These are phyloP conservation scores for Trypanosoma boissoni DNA, from an alignment of 208 protist genomes.

Conservation along the genomic window DNA sequence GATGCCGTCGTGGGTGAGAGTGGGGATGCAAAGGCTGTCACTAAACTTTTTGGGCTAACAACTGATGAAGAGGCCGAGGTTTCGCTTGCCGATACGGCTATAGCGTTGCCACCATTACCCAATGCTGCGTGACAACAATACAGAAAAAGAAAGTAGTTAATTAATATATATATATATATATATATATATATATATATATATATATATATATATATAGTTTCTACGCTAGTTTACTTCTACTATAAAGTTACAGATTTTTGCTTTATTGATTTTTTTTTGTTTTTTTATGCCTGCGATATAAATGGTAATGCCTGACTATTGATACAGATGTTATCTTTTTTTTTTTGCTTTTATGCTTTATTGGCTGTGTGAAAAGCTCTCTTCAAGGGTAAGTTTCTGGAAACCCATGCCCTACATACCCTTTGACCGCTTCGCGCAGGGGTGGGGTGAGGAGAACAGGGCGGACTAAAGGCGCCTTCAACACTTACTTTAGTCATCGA, in stretches of 20 bases:
- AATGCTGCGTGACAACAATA: slow-evolving; percentile 3
- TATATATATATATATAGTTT: not conserved
- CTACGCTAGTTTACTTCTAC: not conserved
- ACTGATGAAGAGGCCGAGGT: slow-evolving; percentile 60
- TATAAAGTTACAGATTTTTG: too few relatives aligned
- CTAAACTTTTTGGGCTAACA: slow-evolving; percentile 53
- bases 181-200: slow-evolving; percentile 2
- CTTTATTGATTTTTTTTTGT: not conserved
- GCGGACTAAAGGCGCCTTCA: too few relatives aligned
- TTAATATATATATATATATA: slow-evolving; percentile 1
- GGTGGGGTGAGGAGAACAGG: too few relatives aligned
- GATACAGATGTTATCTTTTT: not conserved
- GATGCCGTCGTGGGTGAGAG: slow-evolving; percentile 58
- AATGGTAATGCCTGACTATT: not conserved
- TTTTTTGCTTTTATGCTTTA: not conserved
- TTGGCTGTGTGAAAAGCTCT: too few relatives aligned
- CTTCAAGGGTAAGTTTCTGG: too few relatives aligned
- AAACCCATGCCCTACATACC: too few relatives aligned
- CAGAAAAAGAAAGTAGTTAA: not conserved
- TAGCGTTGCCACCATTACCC: slow-evolving; percentile 39
- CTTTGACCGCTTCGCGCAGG: too few relatives aligned
- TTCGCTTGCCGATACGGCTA: slow-evolving; percentile 42
- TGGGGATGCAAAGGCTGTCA: slow-evolving; percentile 37
- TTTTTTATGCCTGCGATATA: not conserved
- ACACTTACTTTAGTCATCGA: too few relatives aligned